Evolutionary conservation across 768 basidiomycete genomes (phyloP).

Genomic region (Lactarius evosmus): DNA sequence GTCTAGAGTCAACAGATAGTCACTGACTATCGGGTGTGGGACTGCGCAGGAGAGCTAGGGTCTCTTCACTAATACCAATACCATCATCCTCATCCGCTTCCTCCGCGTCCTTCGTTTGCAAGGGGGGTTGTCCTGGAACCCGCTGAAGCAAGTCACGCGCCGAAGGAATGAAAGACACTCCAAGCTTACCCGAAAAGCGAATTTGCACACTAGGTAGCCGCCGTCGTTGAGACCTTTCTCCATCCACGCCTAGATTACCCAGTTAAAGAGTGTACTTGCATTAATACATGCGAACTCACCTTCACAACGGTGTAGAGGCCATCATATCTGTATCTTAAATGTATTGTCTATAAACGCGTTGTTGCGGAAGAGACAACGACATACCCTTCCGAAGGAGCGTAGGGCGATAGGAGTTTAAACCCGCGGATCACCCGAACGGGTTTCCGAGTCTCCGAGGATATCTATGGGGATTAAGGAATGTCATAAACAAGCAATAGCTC

Average conservation of each 20-base stretch:
- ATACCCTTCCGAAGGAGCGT: constrained; percentile 77
- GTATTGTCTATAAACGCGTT: neutral
- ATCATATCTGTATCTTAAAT: constrained; percentile 78
- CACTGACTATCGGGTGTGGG: no score
- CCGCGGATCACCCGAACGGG: constrained; percentile 88
- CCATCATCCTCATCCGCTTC: neutral
- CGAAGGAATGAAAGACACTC: neutral
- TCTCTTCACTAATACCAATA: neutral
- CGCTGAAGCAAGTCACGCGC: constrained; percentile 40
- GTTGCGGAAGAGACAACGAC: constrained; percentile 17
- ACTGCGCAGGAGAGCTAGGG: no score
- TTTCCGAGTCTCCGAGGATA: constrained; percentile 73
- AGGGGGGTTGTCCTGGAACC: constrained; percentile 51
- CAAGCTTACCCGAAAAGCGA: constrained; percentile 65
- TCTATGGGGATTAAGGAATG: constrained; percentile 38
- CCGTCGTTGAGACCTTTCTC: constrained; percentile 65
- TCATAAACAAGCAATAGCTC: neutral
- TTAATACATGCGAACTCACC: constrained; percentile 37
- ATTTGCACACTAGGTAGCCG: constrained; percentile 82
- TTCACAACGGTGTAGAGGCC: constrained; percentile 80
- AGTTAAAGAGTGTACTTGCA: constrained; percentile 2
- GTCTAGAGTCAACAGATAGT: neutral
- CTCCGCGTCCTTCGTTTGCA: neutral
- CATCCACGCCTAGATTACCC: constrained; percentile 57
- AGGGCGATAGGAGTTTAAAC: constrained; percentile 67